Conservation (phyloP, 2,329 filamentous ascomycete species). For the Epichloe glyceriae region DNA sequence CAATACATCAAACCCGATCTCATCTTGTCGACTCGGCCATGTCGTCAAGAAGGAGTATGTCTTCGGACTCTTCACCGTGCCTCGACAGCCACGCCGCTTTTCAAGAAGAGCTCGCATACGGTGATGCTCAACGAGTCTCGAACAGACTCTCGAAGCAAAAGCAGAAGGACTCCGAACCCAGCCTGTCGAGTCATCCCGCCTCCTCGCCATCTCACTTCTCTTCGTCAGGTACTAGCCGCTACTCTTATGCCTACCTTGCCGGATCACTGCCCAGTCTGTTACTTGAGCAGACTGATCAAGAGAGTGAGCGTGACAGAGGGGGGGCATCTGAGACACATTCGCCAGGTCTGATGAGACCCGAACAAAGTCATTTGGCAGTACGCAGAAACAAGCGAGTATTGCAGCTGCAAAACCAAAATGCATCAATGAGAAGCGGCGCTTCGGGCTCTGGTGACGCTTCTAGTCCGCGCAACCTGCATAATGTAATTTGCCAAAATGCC, state of each 20-base stretch:
- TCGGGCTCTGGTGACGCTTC: not conserved
- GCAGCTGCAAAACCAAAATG: not conserved
- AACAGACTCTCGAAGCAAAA: conserved; percentile 1
- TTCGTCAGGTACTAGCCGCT: not conserved
- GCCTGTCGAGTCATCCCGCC: not conserved
- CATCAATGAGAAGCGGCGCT: not conserved
- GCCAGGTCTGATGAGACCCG: not conserved
- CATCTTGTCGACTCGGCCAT: not conserved
- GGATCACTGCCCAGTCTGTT: conserved; percentile 1
- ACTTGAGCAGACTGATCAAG: not conserved
- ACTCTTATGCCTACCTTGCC: conserved; percentile 1
- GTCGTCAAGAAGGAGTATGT: not conserved
- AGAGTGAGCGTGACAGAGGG: not conserved
- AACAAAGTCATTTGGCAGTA: not conserved
- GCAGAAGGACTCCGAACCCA: not conserved
- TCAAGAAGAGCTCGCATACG: not conserved
- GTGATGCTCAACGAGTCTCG: not conserved
- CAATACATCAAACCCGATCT: not conserved
- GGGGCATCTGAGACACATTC: not conserved
- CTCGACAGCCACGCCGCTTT: not conserved
- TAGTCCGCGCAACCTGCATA: not conserved
- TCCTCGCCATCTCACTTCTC: not conserved
- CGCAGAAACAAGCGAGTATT: not conserved
- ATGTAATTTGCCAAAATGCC: not conserved
- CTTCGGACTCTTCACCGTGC: not conserved